Conservation (phyloP, 2,329 filamentous ascomycete genomes). For the Fusarium buharicum region DNA sequence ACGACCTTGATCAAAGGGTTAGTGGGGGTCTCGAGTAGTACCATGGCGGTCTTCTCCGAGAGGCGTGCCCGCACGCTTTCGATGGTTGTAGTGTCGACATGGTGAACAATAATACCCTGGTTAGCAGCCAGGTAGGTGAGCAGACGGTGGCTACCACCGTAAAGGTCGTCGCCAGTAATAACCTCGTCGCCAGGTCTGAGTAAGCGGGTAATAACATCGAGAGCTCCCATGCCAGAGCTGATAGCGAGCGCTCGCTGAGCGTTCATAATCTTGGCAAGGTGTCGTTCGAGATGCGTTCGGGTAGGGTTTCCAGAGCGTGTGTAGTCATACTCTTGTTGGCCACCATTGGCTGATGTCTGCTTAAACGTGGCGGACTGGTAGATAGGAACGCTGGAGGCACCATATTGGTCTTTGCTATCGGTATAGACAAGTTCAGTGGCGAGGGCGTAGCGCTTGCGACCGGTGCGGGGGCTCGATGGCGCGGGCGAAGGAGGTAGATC, state of each 20-base stretch:
- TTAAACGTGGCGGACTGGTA: constrained; percentile 99
- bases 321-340: constrained; percentile 93
- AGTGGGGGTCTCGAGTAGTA: constrained; percentile 94
- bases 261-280: constrained; percentile 99
- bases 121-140: constrained; percentile 91
- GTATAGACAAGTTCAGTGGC: constrained; percentile 98
- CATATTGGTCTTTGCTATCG: constrained; percentile 96
- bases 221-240: constrained; percentile 94
- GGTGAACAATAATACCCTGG: constrained; percentile 91
- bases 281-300: constrained; percentile 92
- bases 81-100: constrained; percentile 90
- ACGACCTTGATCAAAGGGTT: constrained; percentile 99
- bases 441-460: constrained; percentile 85
- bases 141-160: constrained; percentile 93
- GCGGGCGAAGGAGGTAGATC: constrained; percentile 90
- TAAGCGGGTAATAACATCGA: constrained; percentile 94
- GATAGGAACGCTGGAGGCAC: constrained; percentile 93
- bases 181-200: constrained; percentile 95
- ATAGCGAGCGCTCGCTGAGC: constrained; percentile 91
- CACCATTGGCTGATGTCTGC: constrained; percentile 81
- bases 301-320: constrained; percentile 98
- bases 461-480: constrained; percentile 87
- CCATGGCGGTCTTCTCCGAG: constrained; percentile 88
- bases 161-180: constrained; percentile 95
- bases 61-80: constrained; percentile 76